Base-by-base conservation (phyloP, 306 rosid genomes). In the Cyamopsis tetragonoloba region DNA sequence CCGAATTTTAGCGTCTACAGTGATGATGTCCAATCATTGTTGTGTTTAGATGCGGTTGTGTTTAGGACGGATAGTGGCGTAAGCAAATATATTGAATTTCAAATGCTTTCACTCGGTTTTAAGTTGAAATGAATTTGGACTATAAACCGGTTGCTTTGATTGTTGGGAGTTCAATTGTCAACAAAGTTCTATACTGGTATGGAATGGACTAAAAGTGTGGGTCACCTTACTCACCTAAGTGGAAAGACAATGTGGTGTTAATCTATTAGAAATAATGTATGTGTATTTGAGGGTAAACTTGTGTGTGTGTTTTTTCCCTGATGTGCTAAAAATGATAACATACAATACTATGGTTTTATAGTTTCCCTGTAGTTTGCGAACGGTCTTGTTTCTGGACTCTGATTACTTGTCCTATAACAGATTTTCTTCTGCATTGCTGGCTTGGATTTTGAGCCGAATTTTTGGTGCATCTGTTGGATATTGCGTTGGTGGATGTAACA, bases 401-500 rank as follows among this genome's bases (percentile, higher is more conserved):
- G 24, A 68, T 26, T 22, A 7, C 14, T 37, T 62, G 55, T 75
- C 20, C 66, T 75, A 77, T 71, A 74, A 58, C 87, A 86, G 97
- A 79, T 86, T 82, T 73, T 72, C 82, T 73, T 83, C 86, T 60
- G 72, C 82, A 56, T 46, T 86, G 66, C 32, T 86, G 48, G 86
- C 90, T 51, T 95, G 96, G 96, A 76, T 95, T 67, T 81, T 90
- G 77, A 85, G 95, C 71, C 78, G 79, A 49, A 64, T 80, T 65
- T 68, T 90, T 44, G 90, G 91, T 62, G 99, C 95, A 59, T 80
- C 92, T 2, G 85, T 95, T 47, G 80, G 80, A 67, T 95, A 88
- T 80, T 91, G 85, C 17, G 77, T 86, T 71, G 91, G 95, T 53
- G 97, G 97, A 65, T 85, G 87, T 84, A 91, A 80, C 47, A 82